Evolutionary conservation across 345 rosid genomes (phyloP), one percentile per base, ranked within the genome.

Genomic region (Moricandia arvensis): DNA sequence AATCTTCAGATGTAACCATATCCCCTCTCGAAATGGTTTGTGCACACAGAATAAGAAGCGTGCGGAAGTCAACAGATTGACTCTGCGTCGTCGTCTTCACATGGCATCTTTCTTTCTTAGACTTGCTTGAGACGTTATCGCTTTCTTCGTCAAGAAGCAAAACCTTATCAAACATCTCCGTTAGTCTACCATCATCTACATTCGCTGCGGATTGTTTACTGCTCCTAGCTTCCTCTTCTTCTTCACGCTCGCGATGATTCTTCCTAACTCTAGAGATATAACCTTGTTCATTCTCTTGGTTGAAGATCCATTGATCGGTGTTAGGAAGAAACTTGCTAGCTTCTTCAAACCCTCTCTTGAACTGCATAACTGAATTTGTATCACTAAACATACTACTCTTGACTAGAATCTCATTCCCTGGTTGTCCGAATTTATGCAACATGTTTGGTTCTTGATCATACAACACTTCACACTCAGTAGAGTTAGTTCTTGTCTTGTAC

Each of bases 321-420:
- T 74, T 84, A 21, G 93, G 93, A 72, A 92, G 90, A 78, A 92
- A 92, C 74, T 85, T 87, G 63, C 82, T 86, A 9, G 97, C 96
- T 83, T 92, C 97, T 75, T 90, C 93, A 0, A 84, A 29, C 9
- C 96, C 96, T 76, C 78, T 88, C 68, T 69, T 82, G 43, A 87
- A 92, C 74, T 86, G 96, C 79, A 83, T 75, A 15, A 85, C 79
- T 24, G 90, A 88, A 6, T 91, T 86, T 5, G 55, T 29, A 41
- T 87, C 78, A 45, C 83, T 84, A 71, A 88, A 87, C 72, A 88
- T 86, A 70, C 80, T 86, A 70, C 80, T 86, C 74, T 76, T 84
- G 72, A 76, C 86, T 73, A 85, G 76, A 81, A 85, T 65, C 75
- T 83, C 83, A 34, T 58, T 82, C 6, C 74, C 72, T 64, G 86